These are phyloP conservation scores for Durio zibethinus DNA, from an alignment of 345 rosid species.

Conservation along the genomic window DNA sequence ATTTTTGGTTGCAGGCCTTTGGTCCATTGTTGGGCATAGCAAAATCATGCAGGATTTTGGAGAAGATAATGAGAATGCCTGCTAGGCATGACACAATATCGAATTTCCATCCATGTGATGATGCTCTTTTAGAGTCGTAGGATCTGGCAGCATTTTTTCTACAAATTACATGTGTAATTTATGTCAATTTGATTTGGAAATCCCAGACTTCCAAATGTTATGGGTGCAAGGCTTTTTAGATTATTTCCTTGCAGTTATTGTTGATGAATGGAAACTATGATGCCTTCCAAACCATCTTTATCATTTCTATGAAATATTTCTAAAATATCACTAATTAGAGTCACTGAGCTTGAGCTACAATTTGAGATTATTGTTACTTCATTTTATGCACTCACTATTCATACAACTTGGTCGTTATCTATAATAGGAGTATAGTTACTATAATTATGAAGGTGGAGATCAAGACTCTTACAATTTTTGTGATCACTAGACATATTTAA, in stretches of 20 bases:
- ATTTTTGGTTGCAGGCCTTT: conserved; percentile 8
- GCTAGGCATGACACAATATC: neutral
- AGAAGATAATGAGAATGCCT: neutral
- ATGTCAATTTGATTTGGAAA: neutral
- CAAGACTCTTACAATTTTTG: neutral
- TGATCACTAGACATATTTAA: neutral
- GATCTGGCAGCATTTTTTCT: neutral
- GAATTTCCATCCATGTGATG: neutral
- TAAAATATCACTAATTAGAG: neutral
- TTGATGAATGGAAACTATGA: conserved; percentile 5
- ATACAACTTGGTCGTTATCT: neutral
- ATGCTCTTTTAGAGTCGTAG: neutral
- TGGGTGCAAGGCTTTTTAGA: neutral
- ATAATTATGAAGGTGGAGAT: neutral
- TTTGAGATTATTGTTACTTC: neutral
- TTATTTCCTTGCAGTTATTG: neutral
- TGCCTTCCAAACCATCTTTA: neutral
- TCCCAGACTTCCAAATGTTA: neutral
- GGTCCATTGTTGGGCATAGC: neutral
- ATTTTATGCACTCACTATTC: neutral
- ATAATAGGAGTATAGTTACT: neutral
- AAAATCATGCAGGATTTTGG: conserved; percentile 1
- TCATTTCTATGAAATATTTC: neutral
- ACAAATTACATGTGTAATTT: neutral
- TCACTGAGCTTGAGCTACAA: neutral